Evolutionary conservation across 352 stramenopile species (phyloP).

Genomic region (Phytophthora pseudosyringae): DNA sequence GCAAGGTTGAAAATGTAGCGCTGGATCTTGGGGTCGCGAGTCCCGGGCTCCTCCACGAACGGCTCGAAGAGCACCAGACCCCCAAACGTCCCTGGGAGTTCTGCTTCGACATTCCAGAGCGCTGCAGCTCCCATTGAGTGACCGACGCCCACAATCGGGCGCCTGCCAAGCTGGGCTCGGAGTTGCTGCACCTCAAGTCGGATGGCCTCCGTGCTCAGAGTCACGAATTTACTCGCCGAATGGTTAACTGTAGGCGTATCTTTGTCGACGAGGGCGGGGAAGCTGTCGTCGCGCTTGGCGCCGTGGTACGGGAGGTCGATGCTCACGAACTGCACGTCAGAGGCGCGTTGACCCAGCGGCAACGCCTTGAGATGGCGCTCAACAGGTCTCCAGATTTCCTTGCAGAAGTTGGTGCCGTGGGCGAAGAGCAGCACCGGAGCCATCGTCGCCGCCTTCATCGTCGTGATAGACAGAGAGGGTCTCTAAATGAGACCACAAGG

Average conservation of each 20-base stretch:
- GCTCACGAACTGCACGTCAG: conserved; percentile 9
- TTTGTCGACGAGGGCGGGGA: conserved; percentile 23
- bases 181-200: conserved; percentile 15
- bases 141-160: conserved; percentile 48
- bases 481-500: not conserved
- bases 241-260: conserved; percentile 28
- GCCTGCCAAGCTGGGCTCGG: not conserved
- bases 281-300: conserved; percentile 41
- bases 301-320: conserved; percentile 55
- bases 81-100: conserved; percentile 39
- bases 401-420: conserved; percentile 52
- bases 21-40: conserved; percentile 4
- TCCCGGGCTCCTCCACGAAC: conserved; percentile 5
- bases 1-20: conserved; percentile 17
- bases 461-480: not conserved
- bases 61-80: conserved; percentile 44
- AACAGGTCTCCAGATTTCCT: conserved; percentile 48
- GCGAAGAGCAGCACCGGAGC: conserved; percentile 19
- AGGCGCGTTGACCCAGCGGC: conserved; percentile 23
- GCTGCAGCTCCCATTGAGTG: conserved; percentile 41
- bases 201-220: conserved; percentile 18
- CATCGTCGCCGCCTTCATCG: not conserved
- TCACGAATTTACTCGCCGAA: conserved; percentile 33
- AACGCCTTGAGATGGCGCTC: conserved; percentile 31
- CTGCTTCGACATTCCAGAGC: conserved; percentile 35